phyloP scores from a whole-genome alignment of 768 basidiomycete species.

The Lentinula guzmanii region DNA sequence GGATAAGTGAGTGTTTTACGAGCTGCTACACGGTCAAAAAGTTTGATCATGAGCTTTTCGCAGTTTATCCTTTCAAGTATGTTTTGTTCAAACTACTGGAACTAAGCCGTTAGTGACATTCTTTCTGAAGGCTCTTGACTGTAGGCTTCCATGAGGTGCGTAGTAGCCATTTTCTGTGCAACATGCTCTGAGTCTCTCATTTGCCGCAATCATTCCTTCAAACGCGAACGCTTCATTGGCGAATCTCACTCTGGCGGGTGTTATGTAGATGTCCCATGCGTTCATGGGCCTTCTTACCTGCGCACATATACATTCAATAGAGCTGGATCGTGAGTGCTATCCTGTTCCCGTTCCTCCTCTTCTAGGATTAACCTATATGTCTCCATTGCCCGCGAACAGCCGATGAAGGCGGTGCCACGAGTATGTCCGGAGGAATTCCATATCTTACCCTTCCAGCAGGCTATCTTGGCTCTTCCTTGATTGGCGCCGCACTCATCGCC shows the following conservation, averaged over 20 bases:
- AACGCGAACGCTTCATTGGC: background rate
- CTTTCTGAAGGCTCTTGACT: constrained; percentile 55
- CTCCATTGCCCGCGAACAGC: constrained; percentile 31
- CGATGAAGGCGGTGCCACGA: constrained; percentile 83
- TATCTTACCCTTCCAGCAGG: constrained; percentile 75
- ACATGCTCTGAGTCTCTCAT: background rate
- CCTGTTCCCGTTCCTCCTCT: background rate
- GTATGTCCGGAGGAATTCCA: constrained; percentile 80
- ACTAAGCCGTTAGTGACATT: background rate
- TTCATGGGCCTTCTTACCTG: constrained; percentile 76
- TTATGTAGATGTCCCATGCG: constrained; percentile 77
- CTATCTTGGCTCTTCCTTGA: constrained; percentile 8
- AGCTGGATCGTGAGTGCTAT: constrained; percentile 70
- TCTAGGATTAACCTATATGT: background rate
- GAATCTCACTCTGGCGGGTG: constrained; percentile 4
- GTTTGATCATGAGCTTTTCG: constrained; percentile 8
- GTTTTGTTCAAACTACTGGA: constrained; percentile 16
- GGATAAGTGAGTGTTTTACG: constrained; percentile 53
- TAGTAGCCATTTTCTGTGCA: background rate
- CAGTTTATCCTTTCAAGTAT: constrained; percentile 92
- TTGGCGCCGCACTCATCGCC: constrained; percentile 68
- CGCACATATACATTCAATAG: constrained; percentile 79
- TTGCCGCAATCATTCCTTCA: background rate
- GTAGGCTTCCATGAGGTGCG: constrained; percentile 85
- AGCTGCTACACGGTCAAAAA: background rate